These are phyloP conservation scores for Esteya vermicola DNA, from an alignment of 2,329 filamentous ascomycete species.

Conservation along the genomic window DNA sequence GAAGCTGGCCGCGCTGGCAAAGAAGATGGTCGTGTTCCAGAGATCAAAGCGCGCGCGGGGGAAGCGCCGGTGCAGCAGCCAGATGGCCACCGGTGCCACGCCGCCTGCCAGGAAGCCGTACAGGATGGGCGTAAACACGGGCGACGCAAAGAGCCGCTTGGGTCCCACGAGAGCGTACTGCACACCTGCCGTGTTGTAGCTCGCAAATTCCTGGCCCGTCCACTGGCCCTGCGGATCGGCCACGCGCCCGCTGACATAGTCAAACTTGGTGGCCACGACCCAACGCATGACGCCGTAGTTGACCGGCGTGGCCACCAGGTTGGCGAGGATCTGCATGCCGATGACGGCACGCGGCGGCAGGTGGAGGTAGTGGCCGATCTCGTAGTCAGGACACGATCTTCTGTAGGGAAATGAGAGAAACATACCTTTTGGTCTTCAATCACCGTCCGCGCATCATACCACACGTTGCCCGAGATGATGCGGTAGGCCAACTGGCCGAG, in stretches of 20 bases:
- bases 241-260: constrained; percentile 7
- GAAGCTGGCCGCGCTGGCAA: constrained; percentile 9
- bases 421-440: constrained; percentile 11
- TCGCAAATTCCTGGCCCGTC: constrained; percentile 10
- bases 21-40: constrained; percentile 13
- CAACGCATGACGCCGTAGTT: constrained; percentile 12
- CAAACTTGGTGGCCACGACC: constrained; percentile 8
- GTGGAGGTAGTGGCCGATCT: constrained; percentile 9
- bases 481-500: constrained; percentile 10
- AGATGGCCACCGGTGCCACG: constrained; percentile 7
- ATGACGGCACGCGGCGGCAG: constrained; percentile 11
- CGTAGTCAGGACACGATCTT: neutral
- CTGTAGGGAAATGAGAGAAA: too few species aligned
- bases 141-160: constrained; percentile 9
- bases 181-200: constrained; percentile 10
- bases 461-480: constrained; percentile 10
- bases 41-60: constrained; percentile 9
- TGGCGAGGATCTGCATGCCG: constrained; percentile 10
- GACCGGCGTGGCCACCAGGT: constrained; percentile 9
- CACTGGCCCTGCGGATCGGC: constrained; percentile 10
- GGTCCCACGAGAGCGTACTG: constrained; percentile 11
- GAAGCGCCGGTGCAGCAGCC: constrained; percentile 10
- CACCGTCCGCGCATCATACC: constrained; percentile 9
- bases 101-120: constrained; percentile 11
- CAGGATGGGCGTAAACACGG: constrained; percentile 8